phyloP scores from a whole-genome alignment of 768 basidiomycete species.

The Antrodiella citrinella region DNA sequence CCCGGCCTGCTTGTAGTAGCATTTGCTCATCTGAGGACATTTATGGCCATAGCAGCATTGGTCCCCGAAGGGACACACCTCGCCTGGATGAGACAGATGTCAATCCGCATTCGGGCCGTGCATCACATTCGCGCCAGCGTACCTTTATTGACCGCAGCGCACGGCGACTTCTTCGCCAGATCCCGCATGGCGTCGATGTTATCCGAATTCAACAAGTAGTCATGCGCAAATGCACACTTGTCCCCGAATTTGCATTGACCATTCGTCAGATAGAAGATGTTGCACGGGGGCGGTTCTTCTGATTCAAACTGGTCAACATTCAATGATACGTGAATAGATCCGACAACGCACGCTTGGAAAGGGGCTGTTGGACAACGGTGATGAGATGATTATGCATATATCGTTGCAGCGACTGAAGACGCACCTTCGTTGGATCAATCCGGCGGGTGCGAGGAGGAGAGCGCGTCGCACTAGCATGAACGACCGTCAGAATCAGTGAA shows the following conservation, averaged over 20 bases:
- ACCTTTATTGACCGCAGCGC: constrained; percentile 54
- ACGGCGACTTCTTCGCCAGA: constrained; percentile 57
- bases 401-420: constrained; percentile 10
- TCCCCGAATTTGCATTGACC: constrained; percentile 43
- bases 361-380: constrained; percentile 28
- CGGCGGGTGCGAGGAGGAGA: constrained; percentile 21
- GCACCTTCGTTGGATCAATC: constrained; percentile 35
- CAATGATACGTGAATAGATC: not conserved
- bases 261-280: constrained; percentile 52
- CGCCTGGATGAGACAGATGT: no score
- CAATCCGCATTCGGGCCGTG: no score
- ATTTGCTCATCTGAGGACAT: constrained; percentile 31
- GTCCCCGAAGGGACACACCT: constrained; percentile 50
- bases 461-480: no score
- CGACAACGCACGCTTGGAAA: constrained; percentile 48
- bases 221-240: constrained; percentile 54
- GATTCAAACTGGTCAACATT: constrained; percentile 4
- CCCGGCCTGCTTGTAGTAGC: constrained; percentile 44
- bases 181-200: constrained; percentile 44
- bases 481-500: no score
- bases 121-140: not conserved
- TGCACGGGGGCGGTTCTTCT: constrained; percentile 64
- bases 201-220: constrained; percentile 48
- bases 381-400: constrained; percentile 5
- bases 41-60: constrained; percentile 33